Evolutionary conservation across 805 yeast species (phyloP).

Genomic region (Ogataea methylovora): DNA sequence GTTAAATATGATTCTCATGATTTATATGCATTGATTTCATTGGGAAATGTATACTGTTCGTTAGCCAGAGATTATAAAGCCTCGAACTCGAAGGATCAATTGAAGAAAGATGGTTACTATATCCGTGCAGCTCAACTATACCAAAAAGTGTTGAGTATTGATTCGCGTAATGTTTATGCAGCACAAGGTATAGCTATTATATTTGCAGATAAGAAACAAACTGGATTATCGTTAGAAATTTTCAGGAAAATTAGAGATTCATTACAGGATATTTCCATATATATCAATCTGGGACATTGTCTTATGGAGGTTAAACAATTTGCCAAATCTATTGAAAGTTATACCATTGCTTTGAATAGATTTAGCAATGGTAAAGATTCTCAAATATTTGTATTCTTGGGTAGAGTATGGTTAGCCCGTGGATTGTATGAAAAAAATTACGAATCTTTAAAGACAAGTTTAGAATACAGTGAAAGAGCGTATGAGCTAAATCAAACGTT

Average conservation of each 20-base stretch:
- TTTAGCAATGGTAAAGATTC: conserved; percentile 57
- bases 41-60: conserved; percentile 79
- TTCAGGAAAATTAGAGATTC: conserved; percentile 88
- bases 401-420: conserved; percentile 83
- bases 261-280: conserved; percentile 73
- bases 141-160: conserved; percentile 80
- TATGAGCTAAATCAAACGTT: conserved; percentile 32
- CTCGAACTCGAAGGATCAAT: conserved; percentile 35
- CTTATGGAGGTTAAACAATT: conserved; percentile 74
- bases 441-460: conserved; percentile 51
- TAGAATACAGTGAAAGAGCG: conserved; percentile 58
- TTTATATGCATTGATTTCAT: conserved; percentile 76
- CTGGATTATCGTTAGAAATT: conserved; percentile 73
- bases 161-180: conserved; percentile 83
- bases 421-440: conserved; percentile 62
- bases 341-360: conserved; percentile 69
- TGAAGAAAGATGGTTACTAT: conserved; percentile 64
- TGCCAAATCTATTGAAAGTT: conserved; percentile 80
- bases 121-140: conserved; percentile 87
- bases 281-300: conserved; percentile 84
- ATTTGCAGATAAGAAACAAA: conserved; percentile 76
- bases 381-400: conserved; percentile 62
- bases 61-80: conserved; percentile 72
- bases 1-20: conserved; percentile 82
- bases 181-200: conserved; percentile 96